Evolutionary conservation across 371 early-diverging fungal species (phyloP).

Genomic region (Caulochytrium protostelioides): DNA sequence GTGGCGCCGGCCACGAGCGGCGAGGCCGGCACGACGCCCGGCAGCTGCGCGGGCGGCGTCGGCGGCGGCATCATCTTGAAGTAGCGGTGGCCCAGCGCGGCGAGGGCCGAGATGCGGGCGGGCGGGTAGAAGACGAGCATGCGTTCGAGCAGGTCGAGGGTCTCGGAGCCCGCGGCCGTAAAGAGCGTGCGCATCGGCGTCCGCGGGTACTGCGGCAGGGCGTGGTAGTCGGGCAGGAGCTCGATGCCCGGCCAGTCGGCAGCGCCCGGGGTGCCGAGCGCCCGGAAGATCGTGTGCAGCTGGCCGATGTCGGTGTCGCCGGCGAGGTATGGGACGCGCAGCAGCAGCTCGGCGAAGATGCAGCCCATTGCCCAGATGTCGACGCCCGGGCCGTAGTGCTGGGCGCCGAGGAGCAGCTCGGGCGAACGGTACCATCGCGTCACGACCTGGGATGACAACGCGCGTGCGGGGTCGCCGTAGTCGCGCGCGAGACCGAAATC

Average conservation of each 20-base stretch:
- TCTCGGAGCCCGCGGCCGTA: constrained; percentile 78
- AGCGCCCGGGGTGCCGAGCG: constrained; percentile 93
- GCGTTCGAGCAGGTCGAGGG: constrained; percentile 70
- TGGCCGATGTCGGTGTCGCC: constrained; percentile 89
- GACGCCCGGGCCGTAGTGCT: constrained; percentile 65
- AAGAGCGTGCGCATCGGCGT: constrained; percentile 60
- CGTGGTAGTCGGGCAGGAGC: constrained; percentile 47
- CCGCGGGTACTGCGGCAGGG: constrained; percentile 39
- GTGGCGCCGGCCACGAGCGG: no score
- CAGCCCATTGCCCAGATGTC: constrained; percentile 99
- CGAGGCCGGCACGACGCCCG: no score
- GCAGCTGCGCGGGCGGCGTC: constrained; percentile 60
- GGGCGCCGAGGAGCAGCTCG: constrained; percentile 86
- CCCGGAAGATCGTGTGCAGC: constrained; percentile 77
- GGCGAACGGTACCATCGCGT: constrained; percentile 99
- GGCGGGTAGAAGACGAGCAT: constrained; percentile 84
- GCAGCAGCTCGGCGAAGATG: constrained; percentile 95
- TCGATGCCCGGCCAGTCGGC: constrained; percentile 83
- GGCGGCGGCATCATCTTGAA: constrained; percentile 73
- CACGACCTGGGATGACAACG: constrained; percentile 85
- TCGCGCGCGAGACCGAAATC: constrained; percentile 98
- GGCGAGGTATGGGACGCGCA: constrained; percentile 86
- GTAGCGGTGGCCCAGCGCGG: constrained; percentile 73
- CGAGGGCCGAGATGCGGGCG: constrained; percentile 53
- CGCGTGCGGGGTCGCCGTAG: constrained; percentile 58